Conservation (phyloP, 2,329 filamentous ascomycete genomes). For the Diaporthe sp. region DNA sequence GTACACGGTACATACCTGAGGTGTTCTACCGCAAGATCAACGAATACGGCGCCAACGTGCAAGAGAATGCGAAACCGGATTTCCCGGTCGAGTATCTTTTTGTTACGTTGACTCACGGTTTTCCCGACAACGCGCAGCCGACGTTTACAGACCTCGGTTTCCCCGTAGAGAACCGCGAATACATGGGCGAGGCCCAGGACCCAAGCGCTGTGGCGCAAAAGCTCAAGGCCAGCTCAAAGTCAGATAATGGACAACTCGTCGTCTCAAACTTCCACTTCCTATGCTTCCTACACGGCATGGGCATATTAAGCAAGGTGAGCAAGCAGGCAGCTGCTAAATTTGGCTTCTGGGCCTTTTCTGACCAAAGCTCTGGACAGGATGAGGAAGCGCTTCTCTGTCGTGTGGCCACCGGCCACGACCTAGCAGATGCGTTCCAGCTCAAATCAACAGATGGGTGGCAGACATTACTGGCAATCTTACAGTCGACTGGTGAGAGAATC, state of each 20-base stretch:
- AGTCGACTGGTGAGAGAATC: constrained; percentile 97
- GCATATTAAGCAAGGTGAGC: constrained; percentile 85
- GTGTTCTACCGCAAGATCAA: constrained; percentile 97
- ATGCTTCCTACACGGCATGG: constrained; percentile 84
- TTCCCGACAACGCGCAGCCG: constrained; percentile 83
- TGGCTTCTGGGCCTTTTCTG: not conserved
- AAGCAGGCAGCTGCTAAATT: constrained; percentile 18
- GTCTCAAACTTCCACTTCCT: constrained; percentile 95
- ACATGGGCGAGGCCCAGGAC: constrained; percentile 88
- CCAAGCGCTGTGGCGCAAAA: constrained; percentile 74
- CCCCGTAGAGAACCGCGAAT: constrained; percentile 90
- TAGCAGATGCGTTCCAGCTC: constrained; percentile 83
- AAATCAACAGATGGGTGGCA: constrained; percentile 92
- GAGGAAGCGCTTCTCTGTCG: constrained; percentile 88
- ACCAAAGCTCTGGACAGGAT: constrained; percentile 67
- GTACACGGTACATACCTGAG: constrained; percentile 91
- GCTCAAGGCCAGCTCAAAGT: constrained; percentile 70
- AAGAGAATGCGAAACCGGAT: constrained; percentile 95
- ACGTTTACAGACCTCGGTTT: constrained; percentile 81
- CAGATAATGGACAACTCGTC: constrained; percentile 70
- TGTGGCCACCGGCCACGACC: constrained; percentile 83
- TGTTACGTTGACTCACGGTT: constrained; percentile 95
- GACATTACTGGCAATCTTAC: constrained; percentile 90
- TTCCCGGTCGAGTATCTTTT: constrained; percentile 98
- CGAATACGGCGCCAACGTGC: constrained; percentile 95